A percentile compares a stretch with the other conserved stretches of the same genome.
Conservation (phyloP, 768 basidiomycete species). For the Clavaria fumosa region DNA sequence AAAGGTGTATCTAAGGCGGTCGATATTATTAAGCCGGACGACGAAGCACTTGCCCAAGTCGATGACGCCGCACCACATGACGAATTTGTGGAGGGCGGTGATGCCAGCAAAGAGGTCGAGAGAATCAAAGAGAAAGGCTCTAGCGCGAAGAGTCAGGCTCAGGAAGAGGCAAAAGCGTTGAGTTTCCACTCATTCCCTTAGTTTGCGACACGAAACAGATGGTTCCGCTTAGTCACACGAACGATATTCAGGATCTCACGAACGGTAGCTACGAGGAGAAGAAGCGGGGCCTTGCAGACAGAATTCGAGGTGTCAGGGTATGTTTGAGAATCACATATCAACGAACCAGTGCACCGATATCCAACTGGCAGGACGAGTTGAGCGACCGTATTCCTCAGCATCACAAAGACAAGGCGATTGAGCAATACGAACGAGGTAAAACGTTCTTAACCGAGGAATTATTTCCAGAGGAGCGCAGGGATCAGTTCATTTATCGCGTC, state of each 20-base stretch:
- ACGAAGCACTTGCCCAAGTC: conserved; percentile 44
- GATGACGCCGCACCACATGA: conserved; percentile 57
- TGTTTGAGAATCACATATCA: background rate
- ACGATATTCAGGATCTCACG: conserved; percentile 12
- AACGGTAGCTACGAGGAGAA: conserved; percentile 13
- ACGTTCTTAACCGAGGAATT: conserved; percentile 67
- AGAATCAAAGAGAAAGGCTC: conserved; percentile 21
- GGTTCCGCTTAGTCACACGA: no score
- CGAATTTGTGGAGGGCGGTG: conserved; percentile 42
- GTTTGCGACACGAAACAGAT: no score
- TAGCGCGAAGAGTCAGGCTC: conserved; percentile 20
- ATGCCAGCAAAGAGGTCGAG: conserved; percentile 16
- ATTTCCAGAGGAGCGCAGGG: conserved; percentile 81
- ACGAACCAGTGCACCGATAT: background rate
- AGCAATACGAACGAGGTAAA: conserved; percentile 42
- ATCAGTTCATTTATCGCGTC: conserved; percentile 83
- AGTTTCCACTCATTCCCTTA: no score
- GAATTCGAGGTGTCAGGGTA: background rate
- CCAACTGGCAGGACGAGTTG: no score
- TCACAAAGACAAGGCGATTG: conserved; percentile 26
- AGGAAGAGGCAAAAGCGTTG: conserved; percentile 18
- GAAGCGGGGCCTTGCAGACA: background rate
- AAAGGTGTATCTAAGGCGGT: conserved; percentile 59
- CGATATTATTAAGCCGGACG: conserved; percentile 45
- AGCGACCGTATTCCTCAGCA: background rate